phyloP scores from a whole-genome alignment of 495 filamentous ascomycete genomes.

The Lasiosphaeris hirsuta region DNA sequence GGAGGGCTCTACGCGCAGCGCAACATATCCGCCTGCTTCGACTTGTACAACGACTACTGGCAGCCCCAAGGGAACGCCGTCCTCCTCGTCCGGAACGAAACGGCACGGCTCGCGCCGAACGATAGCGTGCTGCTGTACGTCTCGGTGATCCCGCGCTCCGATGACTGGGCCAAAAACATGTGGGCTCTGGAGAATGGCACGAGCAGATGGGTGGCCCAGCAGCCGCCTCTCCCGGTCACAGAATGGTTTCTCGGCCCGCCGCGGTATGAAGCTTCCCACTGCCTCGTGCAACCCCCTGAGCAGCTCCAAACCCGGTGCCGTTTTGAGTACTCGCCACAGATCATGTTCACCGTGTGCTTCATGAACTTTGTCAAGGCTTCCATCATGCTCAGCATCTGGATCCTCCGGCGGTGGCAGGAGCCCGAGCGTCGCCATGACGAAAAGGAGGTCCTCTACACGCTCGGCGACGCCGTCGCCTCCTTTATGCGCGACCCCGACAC shows the following conservation, averaged over 20 bases:
- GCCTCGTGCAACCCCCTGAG: constrained; percentile 21
- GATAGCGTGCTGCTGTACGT: constrained; percentile 30
- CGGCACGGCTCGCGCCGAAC: constrained; percentile 5
- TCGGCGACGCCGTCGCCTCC: constrained; percentile 33
- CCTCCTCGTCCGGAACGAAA: constrained; percentile 26
- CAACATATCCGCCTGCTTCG: constrained; percentile 25
- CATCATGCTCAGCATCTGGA: constrained; percentile 16
- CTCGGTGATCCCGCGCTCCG: constrained; percentile 23
- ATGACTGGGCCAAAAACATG: constrained; percentile 33
- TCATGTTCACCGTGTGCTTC: constrained; percentile 19
- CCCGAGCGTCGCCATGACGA: neutral
- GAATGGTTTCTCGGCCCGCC: constrained; percentile 23
- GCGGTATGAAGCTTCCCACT: constrained; percentile 22
- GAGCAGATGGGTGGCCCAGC: neutral
- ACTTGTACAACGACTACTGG: constrained; percentile 29
- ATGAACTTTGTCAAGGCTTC: constrained; percentile 19
- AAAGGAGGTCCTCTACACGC: constrained; percentile 16
- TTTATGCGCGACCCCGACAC: constrained; percentile 23
- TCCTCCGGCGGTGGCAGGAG: constrained; percentile 11
- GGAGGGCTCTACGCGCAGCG: constrained; percentile 10
- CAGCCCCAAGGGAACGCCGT: constrained; percentile 28
- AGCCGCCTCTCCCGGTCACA: constrained; percentile 11
- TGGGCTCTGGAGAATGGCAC: constrained; percentile 29
- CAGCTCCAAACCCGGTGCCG: constrained; percentile 9
- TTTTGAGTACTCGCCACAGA: constrained; percentile 22